Percentiles rank a stretch among this genome's conserved stretches.
These are phyloP conservation scores for Hypericum androsaemum DNA, from an alignment of 345 rosid genomes.

Conservation along the genomic window DNA sequence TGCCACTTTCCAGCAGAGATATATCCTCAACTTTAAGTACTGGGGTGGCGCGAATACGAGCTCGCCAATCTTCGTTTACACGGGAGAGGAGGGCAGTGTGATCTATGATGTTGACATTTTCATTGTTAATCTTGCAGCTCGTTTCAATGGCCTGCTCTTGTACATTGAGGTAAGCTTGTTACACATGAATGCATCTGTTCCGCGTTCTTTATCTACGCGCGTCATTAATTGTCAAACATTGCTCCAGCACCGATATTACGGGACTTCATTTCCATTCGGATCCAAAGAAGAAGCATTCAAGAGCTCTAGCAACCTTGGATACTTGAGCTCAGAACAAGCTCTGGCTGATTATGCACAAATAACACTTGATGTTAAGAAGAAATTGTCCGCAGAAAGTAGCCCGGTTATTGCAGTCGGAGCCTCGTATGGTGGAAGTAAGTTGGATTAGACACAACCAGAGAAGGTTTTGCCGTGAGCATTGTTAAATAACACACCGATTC, in stretches of 20 bases:
- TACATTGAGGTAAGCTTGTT: conserved; percentile 18
- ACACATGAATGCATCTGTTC: background rate
- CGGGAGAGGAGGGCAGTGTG: conserved; percentile 13
- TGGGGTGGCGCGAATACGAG: conserved; percentile 10
- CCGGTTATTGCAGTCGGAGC: conserved; percentile 24
- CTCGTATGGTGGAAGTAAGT: conserved; percentile 28
- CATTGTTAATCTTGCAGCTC: conserved; percentile 15
- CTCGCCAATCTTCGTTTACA: conserved; percentile 12
- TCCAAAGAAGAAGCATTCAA: conserved; percentile 16
- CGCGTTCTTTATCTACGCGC: background rate
- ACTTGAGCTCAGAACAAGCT: conserved; percentile 24
- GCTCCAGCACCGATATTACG: conserved; percentile 23
- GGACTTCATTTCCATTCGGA: conserved; percentile 25
- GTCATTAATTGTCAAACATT: background rate
- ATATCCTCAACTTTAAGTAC: conserved; percentile 13
- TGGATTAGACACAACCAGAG: background rate
- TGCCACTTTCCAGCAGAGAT: conserved; percentile 14
- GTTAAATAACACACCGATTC: background rate
- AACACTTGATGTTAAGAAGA: conserved; percentile 18
- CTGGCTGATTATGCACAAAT: conserved; percentile 26
- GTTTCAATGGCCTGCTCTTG: conserved; percentile 16
- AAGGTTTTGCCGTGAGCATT: background rate
- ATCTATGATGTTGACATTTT: background rate
- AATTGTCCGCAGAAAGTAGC: too few relatives aligned
- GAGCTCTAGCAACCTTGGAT: conserved; percentile 19